Conservation (phyloP, 306 rosid species). For the Cucumis sativus region Cucumber_9930_V3 NC_026657.2:33915501-33916000, state of each 20-base stretch:
- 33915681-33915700: constrained; percentile 82
- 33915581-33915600: constrained; percentile 67
- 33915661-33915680: constrained; percentile 79
- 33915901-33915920: constrained; percentile 88
- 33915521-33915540: constrained; percentile 11
- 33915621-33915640: constrained; percentile 75
- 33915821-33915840: constrained; percentile 39
- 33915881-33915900: constrained; percentile 66
- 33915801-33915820: constrained; percentile 84
- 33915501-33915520: constrained; percentile 44
- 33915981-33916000: neutral
- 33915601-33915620: constrained; percentile 51
- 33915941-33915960: neutral
- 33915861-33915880: constrained; percentile 63
- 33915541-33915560: constrained; percentile 12
- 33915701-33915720: constrained; percentile 74
- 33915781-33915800: constrained; percentile 85
- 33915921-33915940: constrained; percentile 10
- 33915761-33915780: constrained; percentile 89
- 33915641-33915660: constrained; percentile 87
- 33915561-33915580: constrained; percentile 18
- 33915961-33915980: neutral
- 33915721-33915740: constrained; percentile 85
- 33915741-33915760: constrained; percentile 71
- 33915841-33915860: constrained; percentile 42